phyloP scores from a whole-genome alignment of 2,329 filamentous ascomycete species.

The Colletotrichum falcatum region DNA sequence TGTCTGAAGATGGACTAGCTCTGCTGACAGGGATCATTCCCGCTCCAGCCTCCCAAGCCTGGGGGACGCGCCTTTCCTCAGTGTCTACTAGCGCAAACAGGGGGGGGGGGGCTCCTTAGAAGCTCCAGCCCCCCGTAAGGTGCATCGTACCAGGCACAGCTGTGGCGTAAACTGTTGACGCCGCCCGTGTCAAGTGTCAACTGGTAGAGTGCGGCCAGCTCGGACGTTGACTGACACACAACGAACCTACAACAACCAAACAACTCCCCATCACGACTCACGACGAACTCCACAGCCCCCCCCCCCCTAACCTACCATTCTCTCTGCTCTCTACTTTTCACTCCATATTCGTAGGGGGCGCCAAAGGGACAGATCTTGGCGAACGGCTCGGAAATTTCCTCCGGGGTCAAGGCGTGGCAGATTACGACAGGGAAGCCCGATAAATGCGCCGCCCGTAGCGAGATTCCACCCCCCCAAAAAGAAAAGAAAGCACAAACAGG shows the following conservation, averaged over 20 bases:
- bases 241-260: neutral
- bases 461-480: too few relatives aligned
- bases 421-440: constrained; percentile 27
- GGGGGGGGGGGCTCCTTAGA: too few relatives aligned
- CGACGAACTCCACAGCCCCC: neutral
- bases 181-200: neutral
- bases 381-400: neutral
- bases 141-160: too few relatives aligned
- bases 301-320: too few relatives aligned
- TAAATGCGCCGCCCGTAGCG: constrained; percentile 35
- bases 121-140: constrained; percentile 8
- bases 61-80: neutral
- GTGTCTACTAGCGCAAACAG: too few relatives aligned
- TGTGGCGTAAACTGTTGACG: constrained; percentile 6
- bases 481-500: constrained; percentile 2
- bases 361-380: neutral
- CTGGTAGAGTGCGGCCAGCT: neutral
- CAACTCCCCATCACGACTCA: neutral
- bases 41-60: neutral
- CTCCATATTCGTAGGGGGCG: too few relatives aligned
- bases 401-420: neutral
- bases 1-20: neutral
- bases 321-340: neutral
- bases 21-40: neutral
- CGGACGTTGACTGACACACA: constrained; percentile 1